These are phyloP conservation scores for Penicillium desertorum DNA, from an alignment of 495 filamentous ascomycete species.

Conservation along the genomic window DNA sequence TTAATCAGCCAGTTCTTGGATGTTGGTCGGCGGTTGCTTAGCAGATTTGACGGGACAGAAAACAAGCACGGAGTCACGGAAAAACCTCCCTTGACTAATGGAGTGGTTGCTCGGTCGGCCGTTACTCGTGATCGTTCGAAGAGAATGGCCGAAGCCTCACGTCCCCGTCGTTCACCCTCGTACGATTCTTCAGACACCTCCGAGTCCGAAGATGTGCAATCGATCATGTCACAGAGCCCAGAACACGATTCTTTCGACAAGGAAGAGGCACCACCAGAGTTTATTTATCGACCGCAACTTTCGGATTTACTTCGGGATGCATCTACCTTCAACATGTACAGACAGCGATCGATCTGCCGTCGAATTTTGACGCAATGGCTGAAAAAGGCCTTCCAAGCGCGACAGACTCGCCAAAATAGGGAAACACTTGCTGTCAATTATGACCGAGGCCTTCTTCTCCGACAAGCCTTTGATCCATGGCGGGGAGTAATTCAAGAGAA, in stretches of 20 bases:
- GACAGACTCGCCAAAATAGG: slow-evolving; percentile 47
- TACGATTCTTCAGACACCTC: slow-evolving; percentile 27
- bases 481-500: slow-evolving; percentile 48
- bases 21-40: slow-evolving; percentile 43
- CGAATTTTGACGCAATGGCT: slow-evolving; percentile 55
- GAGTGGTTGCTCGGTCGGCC: slow-evolving; percentile 34
- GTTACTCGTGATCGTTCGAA: slow-evolving; percentile 41
- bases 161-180: slow-evolving; percentile 22
- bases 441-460: slow-evolving; percentile 54
- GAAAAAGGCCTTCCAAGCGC: slow-evolving; percentile 47
- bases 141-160: slow-evolving; percentile 30
- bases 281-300: slow-evolving; percentile 53
- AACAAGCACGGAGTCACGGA: slow-evolving; percentile 23
- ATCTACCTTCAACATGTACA: slow-evolving; percentile 57
- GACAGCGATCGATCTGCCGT: slow-evolving; percentile 47
- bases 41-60: slow-evolving; percentile 33
- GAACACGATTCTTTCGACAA: slow-evolving; percentile 32
- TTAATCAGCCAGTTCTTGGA: slow-evolving; percentile 48
- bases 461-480: slow-evolving; percentile 61
- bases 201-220: slow-evolving; percentile 29
- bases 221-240: slow-evolving; percentile 25
- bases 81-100: slow-evolving; percentile 26
- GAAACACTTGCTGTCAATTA: slow-evolving; percentile 49
- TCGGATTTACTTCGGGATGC: slow-evolving; percentile 59
- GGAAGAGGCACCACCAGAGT: slow-evolving; percentile 35